Conservation (phyloP, 495 filamentous ascomycete species). For the Aspergillus haitiensis region DNA sequence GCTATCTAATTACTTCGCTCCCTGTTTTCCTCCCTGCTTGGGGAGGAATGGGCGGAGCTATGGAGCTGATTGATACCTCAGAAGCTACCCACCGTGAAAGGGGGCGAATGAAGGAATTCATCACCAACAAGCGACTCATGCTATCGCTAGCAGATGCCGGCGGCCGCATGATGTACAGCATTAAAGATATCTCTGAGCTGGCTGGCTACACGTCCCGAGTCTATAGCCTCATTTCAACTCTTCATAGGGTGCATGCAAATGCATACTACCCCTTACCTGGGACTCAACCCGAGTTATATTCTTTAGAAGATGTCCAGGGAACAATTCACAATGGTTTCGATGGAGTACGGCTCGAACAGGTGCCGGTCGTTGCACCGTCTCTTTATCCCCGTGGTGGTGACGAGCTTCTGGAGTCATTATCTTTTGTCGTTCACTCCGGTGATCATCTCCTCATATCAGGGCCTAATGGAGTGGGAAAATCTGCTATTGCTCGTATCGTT, state of each 20-base stretch:
- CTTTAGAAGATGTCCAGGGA: constrained; percentile 85
- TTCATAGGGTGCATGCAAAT: constrained; percentile 89
- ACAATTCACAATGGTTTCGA: constrained; percentile 92
- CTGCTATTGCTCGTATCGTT: constrained; percentile 81
- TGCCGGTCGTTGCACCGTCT: constrained; percentile 85
- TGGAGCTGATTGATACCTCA: constrained; percentile 56
- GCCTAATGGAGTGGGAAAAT: constrained; percentile 93
- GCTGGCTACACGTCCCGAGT: constrained; percentile 96
- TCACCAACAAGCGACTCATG: constrained; percentile 99
- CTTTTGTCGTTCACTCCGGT: constrained; percentile 81
- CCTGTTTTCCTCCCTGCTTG: constrained; percentile 94
- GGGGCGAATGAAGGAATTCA: constrained; percentile 95
- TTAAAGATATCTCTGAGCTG: constrained; percentile 93
- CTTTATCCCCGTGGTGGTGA: constrained; percentile 81
- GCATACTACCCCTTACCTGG: constrained; percentile 73
- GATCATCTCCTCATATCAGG: constrained; percentile 95
- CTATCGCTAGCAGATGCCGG: constrained; percentile 95
- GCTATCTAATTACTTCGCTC: constrained; percentile 87
- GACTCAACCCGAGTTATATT: constrained; percentile 75
- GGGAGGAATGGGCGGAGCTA: constrained; percentile 75
- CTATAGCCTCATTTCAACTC: constrained; percentile 89
- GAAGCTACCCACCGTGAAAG: constrained; percentile 62
- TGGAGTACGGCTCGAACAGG: constrained; percentile 88
- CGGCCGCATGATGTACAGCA: constrained; percentile 97
- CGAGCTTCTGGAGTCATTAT: constrained; percentile 83